A percentile compares a stretch with the other conserved stretches of the same genome.
These are phyloP conservation scores for Sphagnum contortum DNA, from an alignment of 225 moss, liverwort and hornwort species.

Conservation along the genomic window DNA sequence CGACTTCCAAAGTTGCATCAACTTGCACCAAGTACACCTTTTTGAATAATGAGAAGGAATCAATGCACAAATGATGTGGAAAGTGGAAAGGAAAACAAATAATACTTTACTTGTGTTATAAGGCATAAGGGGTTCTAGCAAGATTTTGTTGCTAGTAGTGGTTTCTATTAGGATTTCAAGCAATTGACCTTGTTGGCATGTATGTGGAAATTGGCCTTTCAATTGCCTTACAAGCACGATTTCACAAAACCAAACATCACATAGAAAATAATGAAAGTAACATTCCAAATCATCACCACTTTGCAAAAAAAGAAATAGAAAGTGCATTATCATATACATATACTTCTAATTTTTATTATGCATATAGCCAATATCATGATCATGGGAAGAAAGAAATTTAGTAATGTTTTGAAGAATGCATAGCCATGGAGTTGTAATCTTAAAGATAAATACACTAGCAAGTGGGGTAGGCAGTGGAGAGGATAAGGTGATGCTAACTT, in stretches of 20 bases:
- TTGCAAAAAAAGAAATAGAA: no score
- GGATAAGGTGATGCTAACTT: conserved; percentile 85
- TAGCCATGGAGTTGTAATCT: no score
- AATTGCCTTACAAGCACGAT: conserved; percentile 29
- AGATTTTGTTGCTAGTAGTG: conserved; percentile 36
- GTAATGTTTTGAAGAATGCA: no score
- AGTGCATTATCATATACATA: no score
- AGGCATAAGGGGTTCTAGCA: conserved; percentile 34
- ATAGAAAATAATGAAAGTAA: no score
- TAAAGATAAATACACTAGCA: conserved; percentile 40
- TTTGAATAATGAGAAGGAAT: no score
- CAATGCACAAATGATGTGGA: no score
- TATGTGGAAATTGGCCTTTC: conserved; percentile 47
- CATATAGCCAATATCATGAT: no score
- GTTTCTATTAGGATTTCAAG: conserved; percentile 52
- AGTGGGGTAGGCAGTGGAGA: conserved; percentile 68
- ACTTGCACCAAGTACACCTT: background rate
- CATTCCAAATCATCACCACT: no score
- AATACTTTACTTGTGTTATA: conserved; percentile 6
- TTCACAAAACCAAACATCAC: conserved; percentile 27
- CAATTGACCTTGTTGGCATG: conserved; percentile 32
- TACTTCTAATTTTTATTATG: no score
- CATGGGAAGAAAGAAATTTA: no score
- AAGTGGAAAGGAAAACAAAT: no score
- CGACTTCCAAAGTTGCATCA: conserved; percentile 43